Percentiles rank a stretch among this genome's conserved stretches.
Conservation (phyloP, 176 grass and related monocot genomes). For the Carex littledalei region DNA sequence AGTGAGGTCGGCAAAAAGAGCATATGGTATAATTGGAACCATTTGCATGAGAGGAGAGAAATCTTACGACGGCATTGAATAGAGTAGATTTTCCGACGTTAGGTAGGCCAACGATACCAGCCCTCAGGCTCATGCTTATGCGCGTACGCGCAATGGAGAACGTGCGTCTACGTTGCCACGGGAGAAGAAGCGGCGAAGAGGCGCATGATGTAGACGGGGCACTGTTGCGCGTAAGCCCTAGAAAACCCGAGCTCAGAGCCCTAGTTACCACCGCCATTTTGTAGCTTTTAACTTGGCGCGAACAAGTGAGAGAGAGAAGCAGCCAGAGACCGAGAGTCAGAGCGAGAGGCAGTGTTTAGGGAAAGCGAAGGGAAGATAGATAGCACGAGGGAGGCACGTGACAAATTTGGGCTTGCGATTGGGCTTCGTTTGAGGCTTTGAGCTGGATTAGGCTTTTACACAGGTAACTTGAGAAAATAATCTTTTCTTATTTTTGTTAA, state of each 20-base stretch:
- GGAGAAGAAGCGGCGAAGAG: conserved; percentile 47
- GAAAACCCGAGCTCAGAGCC: conserved; percentile 47
- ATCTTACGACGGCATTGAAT: conserved; percentile 91
- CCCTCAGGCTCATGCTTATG: conserved; percentile 92
- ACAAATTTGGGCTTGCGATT: background rate
- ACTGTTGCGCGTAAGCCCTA: conserved; percentile 37
- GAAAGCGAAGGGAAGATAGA: background rate
- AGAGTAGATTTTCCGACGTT: conserved; percentile 99
- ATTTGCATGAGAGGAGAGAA: background rate
- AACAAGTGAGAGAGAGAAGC: background rate
- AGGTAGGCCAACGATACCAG: conserved; percentile 92
- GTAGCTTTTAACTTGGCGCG: background rate
- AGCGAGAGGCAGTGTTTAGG: background rate
- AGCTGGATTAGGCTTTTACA: background rate
- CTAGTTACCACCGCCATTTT: conserved; percentile 49
- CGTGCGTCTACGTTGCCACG: conserved; percentile 53
- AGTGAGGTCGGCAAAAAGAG: background rate
- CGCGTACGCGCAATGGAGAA: conserved; percentile 46
- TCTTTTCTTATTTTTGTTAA: background rate
- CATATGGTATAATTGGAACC: background rate
- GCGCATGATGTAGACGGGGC: conserved; percentile 25
- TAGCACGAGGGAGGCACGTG: background rate
- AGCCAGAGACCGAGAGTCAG: background rate
- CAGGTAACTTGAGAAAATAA: background rate
- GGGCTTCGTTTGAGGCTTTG: too few relatives aligned